Conservation (phyloP, 2,329 filamentous ascomycete genomes). For the Ceratocystis eucalypticola region DNA sequence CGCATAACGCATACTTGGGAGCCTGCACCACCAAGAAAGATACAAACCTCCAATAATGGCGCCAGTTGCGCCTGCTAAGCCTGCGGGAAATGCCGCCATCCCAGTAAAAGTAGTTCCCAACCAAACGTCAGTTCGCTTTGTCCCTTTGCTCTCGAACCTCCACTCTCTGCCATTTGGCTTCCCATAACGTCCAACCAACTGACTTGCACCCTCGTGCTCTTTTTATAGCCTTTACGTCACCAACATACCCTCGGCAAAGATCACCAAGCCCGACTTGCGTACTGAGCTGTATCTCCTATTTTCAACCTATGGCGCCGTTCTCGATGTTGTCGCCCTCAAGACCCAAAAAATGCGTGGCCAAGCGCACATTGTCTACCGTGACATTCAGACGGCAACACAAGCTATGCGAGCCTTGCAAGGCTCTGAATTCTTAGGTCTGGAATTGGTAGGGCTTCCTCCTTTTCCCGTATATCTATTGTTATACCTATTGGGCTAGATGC, state of each 20-base stretch:
- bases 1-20: slow-evolving; percentile 23
- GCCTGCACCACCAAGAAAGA: too few species aligned
- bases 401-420: slow-evolving; percentile 83
- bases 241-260: slow-evolving; percentile 73
- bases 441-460: slow-evolving; percentile 51
- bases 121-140: slow-evolving; percentile 49
- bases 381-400: slow-evolving; percentile 82
- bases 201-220: background rate
- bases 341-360: slow-evolving; percentile 90
- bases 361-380: slow-evolving; percentile 81
- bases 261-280: slow-evolving; percentile 77
- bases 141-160: slow-evolving; percentile 5
- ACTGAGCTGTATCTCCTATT: slow-evolving; percentile 86
- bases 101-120: slow-evolving; percentile 43
- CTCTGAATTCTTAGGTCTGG: slow-evolving; percentile 69
- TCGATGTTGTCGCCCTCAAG: slow-evolving; percentile 83
- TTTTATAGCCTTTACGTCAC: slow-evolving; percentile 65
- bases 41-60: slow-evolving; percentile 12
- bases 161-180: background rate
- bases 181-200: background rate
- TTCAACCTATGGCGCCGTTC: slow-evolving; percentile 79
- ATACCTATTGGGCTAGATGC: background rate
- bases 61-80: slow-evolving; percentile 11
- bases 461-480: background rate
- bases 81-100: background rate